Conservation (phyloP, 2,329 filamentous ascomycete species). For the Claviceps cyperi region DNA sequence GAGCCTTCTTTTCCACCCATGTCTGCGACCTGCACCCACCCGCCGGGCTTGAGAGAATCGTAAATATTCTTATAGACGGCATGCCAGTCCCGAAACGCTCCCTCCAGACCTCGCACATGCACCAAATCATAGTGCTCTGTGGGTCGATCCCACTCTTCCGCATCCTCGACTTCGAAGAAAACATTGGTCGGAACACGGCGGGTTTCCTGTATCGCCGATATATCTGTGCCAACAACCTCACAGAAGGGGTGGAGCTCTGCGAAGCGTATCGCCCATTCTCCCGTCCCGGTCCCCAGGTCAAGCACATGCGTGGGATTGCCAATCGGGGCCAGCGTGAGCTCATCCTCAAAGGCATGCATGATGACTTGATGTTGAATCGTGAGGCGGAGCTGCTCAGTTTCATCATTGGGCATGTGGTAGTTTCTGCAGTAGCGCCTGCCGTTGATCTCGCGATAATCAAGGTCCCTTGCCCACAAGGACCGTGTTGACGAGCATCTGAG, state of each 20-base stretch:
- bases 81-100: slow-evolving; percentile 41
- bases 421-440: slow-evolving; percentile 46
- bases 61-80: slow-evolving; percentile 39
- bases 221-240: slow-evolving; percentile 44
- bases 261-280: slow-evolving; percentile 36
- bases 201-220: slow-evolving; percentile 41
- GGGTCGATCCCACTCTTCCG: slow-evolving; percentile 43
- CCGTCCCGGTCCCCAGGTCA: slow-evolving; percentile 45
- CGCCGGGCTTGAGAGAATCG: slow-evolving; percentile 39
- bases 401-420: slow-evolving; percentile 54
- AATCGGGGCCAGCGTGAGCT: slow-evolving; percentile 29
- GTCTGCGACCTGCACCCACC: slow-evolving; percentile 42
- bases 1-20: slow-evolving; percentile 31
- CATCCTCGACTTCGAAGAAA: slow-evolving; percentile 46
- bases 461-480: slow-evolving; percentile 33
- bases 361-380: slow-evolving; percentile 50
- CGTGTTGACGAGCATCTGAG: slow-evolving; percentile 29
- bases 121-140: slow-evolving; percentile 39
- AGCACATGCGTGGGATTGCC: slow-evolving; percentile 29
- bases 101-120: slow-evolving; percentile 41
- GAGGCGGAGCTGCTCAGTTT: slow-evolving; percentile 47
- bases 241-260: slow-evolving; percentile 37
- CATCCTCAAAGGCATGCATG: slow-evolving; percentile 32
- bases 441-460: slow-evolving; percentile 45
- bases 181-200: slow-evolving; percentile 41